Evolutionary conservation across 2,329 filamentous ascomycete species (phyloP), one percentile per base, ranked within the genome.

Genomic region (Cercospora brassicicola): DNA sequence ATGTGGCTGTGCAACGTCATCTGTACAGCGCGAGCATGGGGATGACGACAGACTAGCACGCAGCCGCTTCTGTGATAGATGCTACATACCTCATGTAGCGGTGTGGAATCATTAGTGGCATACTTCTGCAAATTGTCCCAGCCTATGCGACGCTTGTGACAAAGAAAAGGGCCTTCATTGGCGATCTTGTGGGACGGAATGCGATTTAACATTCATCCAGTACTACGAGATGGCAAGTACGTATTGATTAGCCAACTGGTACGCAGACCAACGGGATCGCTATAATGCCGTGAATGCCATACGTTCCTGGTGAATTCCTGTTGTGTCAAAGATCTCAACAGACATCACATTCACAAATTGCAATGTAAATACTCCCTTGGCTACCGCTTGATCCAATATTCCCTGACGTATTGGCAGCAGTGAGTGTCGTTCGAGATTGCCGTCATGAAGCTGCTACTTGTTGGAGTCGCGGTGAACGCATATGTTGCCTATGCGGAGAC

Each of bases 1-100:
- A 59, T 59, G 55, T 59, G 55, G 55, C 55, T 59, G 55, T 59
- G 55, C 9, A 59, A 59, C 55, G 30, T 59, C 30, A 59, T 59
- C 15, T 36, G n/a, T 31, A 15, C 55, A 59, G 48, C 48, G 48
- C 48, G 20, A 15, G 13, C 13, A 13, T 26, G 20, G 4, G 15
- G n/a, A 56, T 56, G 53, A 56, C 53, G 53, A 56, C 23, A 30
- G 23, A 59, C 31, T 10, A 31, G 15, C 31, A 33, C 23, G 55
- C 55, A 30, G 28, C 31, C 28, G 31, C 55, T 31, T 31, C 28
- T 59, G 28, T 26, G 23, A 33, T n/a, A 59, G 55, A 36, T 59
- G 55, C 31, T 59, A 36, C 55, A 59, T 59, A 23, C 55, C 28
- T 59, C 55, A 59, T 59, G 31, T 30, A 31, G 31, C 55, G 31